phyloP scores from a whole-genome alignment of 2,329 filamentous ascomycete genomes.

The Cercospora janseana region DNA sequence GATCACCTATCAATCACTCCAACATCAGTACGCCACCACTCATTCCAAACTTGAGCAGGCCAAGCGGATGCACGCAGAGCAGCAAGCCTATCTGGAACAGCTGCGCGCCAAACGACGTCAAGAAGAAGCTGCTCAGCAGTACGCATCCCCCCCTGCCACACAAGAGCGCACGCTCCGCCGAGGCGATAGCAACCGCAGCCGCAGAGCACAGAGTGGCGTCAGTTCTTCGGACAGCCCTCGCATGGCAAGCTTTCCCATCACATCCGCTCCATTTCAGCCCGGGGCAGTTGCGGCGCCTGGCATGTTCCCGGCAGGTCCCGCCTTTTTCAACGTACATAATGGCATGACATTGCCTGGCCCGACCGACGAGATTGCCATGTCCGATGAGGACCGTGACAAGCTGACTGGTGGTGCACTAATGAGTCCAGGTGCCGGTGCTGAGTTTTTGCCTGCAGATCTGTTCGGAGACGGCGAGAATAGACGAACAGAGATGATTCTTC shows the following conservation, averaged over 20 bases:
- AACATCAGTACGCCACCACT: slow-evolving; percentile 35
- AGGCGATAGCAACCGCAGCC: slow-evolving; percentile 43
- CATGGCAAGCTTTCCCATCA: slow-evolving; percentile 29
- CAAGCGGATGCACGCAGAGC: slow-evolving; percentile 48
- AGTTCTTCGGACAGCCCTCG: slow-evolving; percentile 34
- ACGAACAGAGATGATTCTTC: slow-evolving; percentile 28
- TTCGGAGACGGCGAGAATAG: slow-evolving; percentile 36
- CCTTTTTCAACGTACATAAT: slow-evolving; percentile 59
- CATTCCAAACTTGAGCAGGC: slow-evolving; percentile 36
- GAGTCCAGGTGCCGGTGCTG: slow-evolving; percentile 70
- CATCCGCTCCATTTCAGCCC: slow-evolving; percentile 38
- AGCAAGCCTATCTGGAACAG: slow-evolving; percentile 31
- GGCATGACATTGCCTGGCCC: slow-evolving; percentile 57
- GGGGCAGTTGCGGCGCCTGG: slow-evolving; percentile 51
- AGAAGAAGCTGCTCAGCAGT: slow-evolving; percentile 30
- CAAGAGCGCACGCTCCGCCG: slow-evolving; percentile 30
- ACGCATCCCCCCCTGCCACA: slow-evolving; percentile 27
- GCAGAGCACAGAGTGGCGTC: slow-evolving; percentile 40
- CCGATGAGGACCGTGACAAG: slow-evolving; percentile 62
- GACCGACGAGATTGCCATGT: slow-evolving; percentile 48
- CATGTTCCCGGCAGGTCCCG: slow-evolving; percentile 47
- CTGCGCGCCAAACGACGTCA: slow-evolving; percentile 33
- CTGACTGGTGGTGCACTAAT: slow-evolving; percentile 66
- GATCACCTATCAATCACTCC: slow-evolving; percentile 34
- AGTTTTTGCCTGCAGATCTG: slow-evolving; percentile 66